Evolutionary conservation across 345 rosid genomes (phyloP).

Genomic region (Eucalyptus dawsonii): DNA sequence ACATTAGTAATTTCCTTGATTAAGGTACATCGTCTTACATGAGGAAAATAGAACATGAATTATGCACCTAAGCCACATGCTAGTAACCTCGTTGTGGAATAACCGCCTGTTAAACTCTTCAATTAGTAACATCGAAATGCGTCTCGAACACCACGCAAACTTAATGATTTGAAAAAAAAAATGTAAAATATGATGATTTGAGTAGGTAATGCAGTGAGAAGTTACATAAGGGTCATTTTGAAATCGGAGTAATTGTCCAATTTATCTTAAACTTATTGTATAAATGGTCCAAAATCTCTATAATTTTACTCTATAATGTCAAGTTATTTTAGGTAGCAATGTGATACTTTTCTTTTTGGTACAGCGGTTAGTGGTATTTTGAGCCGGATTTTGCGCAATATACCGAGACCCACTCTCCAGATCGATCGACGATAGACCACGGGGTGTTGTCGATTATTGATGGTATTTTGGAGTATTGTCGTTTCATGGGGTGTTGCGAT

Average conservation of each 20-base stretch:
- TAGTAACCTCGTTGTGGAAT: neutral
- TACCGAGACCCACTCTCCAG: neutral
- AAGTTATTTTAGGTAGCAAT: neutral
- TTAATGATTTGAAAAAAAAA: neutral
- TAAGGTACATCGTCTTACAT: neutral
- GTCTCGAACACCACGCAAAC: neutral
- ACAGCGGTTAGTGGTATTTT: neutral
- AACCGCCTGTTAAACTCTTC: fast-evolving
- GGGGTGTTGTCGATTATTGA: no score
- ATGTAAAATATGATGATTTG: neutral
- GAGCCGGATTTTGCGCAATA: neutral
- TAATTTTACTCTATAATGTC: neutral
- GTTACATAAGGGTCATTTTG: neutral
- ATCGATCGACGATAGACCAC: neutral
- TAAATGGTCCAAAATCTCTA: neutral
- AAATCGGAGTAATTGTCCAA: no score
- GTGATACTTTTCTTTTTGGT: neutral
- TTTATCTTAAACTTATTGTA: neutral
- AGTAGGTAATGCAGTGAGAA: neutral
- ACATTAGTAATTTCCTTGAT: neutral
- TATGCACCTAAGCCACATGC: neutral
- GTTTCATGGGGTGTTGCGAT: no score
- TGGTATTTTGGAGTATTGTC: no score
- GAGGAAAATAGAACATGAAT: neutral
- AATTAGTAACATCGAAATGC: neutral